phyloP scores from a whole-genome alignment of 2,329 filamentous ascomycete genomes.

The Verticillium zaregamsianum region DNA sequence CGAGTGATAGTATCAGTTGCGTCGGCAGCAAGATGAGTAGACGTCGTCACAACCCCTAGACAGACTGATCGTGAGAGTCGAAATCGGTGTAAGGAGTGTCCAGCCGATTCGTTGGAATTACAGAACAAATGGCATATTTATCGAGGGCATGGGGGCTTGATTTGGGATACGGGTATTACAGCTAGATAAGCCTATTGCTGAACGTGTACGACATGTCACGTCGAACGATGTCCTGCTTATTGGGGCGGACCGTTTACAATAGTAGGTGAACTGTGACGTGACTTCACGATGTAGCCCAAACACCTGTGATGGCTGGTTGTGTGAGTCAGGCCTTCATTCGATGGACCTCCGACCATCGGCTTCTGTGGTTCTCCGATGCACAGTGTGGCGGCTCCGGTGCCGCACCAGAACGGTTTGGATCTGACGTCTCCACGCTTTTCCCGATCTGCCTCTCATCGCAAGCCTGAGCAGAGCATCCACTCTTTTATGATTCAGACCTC shows the following conservation, averaged over 20 bases:
- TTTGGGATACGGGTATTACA: too few relatives aligned
- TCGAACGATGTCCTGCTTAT: too few relatives aligned
- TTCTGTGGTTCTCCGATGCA: neutral
- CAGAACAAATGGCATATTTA: too few relatives aligned
- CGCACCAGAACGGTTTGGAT: neutral
- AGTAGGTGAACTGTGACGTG: too few relatives aligned
- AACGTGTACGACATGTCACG: too few relatives aligned
- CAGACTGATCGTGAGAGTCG: neutral
- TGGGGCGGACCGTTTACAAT: too few relatives aligned
- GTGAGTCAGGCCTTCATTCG: neutral
- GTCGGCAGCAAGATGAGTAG: conserved; percentile 40
- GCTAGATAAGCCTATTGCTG: too few relatives aligned
- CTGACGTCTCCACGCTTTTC: neutral
- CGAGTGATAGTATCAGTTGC: conserved; percentile 59
- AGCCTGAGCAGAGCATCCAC: neutral
- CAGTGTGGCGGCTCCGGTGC: neutral
- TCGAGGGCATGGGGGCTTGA: too few relatives aligned
- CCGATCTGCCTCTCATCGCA: neutral
- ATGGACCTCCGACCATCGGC: neutral
- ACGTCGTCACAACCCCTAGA: conserved; percentile 15
- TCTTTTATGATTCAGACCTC: neutral
- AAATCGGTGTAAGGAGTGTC: neutral
- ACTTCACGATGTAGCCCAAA: too few relatives aligned
- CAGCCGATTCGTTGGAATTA: neutral
- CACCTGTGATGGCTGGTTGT: neutral